Evolutionary conservation across 139 green algal genomes (phyloP).

Genomic region (Bryopsis sp.): DNA sequence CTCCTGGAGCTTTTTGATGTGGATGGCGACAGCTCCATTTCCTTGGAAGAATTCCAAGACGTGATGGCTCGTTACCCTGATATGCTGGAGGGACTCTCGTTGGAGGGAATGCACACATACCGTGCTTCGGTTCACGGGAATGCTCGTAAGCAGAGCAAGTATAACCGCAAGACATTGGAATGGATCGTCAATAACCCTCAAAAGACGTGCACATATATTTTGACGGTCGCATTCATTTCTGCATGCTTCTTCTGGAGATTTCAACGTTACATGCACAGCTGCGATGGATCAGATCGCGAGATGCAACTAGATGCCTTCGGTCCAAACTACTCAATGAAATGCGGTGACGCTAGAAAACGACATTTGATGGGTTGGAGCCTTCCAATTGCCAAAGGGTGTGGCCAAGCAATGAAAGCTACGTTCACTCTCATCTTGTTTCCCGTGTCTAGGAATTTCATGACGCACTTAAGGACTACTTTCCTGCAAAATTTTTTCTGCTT

Average conservation of each 20-base stretch:
- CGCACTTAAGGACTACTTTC: slow-evolving; percentile 17
- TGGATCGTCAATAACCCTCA: slow-evolving; percentile 4
- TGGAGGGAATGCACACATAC: slow-evolving; percentile 1
- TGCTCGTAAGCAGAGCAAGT: background rate
- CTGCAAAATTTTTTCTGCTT: slow-evolving; percentile 19
- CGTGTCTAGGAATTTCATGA: slow-evolving; percentile 25
- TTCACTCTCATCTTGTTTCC: slow-evolving; percentile 24
- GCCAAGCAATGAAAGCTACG: slow-evolving; percentile 18
- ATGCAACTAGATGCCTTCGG: background rate
- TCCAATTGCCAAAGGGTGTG: slow-evolving; percentile 19
- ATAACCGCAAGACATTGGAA: background rate
- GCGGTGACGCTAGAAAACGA: background rate
- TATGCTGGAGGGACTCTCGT: slow-evolving; percentile 11
- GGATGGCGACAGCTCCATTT: background rate
- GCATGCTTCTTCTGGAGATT: slow-evolving; percentile 19
- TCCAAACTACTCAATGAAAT: background rate
- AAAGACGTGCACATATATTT: background rate
- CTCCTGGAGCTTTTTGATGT: slow-evolving; percentile 10
- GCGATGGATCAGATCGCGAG: background rate
- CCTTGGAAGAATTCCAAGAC: background rate
- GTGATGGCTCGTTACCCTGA: slow-evolving; percentile 1
- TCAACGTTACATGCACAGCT: slow-evolving; percentile 13
- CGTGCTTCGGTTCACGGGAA: background rate
- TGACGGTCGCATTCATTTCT: background rate
- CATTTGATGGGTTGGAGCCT: slow-evolving; percentile 18